Evolutionary conservation across 2,329 filamentous ascomycete genomes (phyloP), one percentile per base, ranked within the genome.

Genomic region (Neopestalotiopsis rosae): DNA sequence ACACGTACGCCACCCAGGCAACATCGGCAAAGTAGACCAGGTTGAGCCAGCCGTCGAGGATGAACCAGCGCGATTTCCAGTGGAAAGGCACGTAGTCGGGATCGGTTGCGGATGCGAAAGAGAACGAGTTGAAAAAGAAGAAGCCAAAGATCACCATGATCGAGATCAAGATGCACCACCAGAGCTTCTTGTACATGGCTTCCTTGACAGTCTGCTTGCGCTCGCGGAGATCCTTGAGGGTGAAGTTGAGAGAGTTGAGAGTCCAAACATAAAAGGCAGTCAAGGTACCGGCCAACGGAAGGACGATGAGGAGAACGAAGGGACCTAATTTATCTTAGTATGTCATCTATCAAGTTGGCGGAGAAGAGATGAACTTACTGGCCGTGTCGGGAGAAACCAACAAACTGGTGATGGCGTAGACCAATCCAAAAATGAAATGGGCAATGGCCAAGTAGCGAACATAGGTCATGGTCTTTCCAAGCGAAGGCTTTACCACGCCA

Each of bases 201-300:
- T 95, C 94, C 80, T 99, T 99, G 75, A 92, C 91, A 75, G 93
- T 92, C 82, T 99, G 96, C 82, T 97, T 98, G 73, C 96, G 91
- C 76, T 97, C 94, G 67, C 92, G 88, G n/a, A 99, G 88, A 76
- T 98, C 95, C 82, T 98, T 98, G 84, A 98, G 95, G 0, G 96
- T 99, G 69, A 92, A 87, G 80, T 95, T 97, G 69, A 99, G 88
- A 28, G 95, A 97, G 83, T 98, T 98, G 72, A 99, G 87, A 0
- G 96, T 99, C 96, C 96, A 99, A 70, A 99, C 93, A 81, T 99
- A 99, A 81, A 99, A 99, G 12, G 93, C 95, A 20, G 96, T 99
- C 71, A 99, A 83, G 0, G 96, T 98, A 61, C 90, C 95, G 3
- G 95, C 95, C 28, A 99, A 87, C 0, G 96, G 96, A 17, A 99